Conservation (phyloP, 495 filamentous ascomycete species). For the Aspergillus leporis region DNA sequence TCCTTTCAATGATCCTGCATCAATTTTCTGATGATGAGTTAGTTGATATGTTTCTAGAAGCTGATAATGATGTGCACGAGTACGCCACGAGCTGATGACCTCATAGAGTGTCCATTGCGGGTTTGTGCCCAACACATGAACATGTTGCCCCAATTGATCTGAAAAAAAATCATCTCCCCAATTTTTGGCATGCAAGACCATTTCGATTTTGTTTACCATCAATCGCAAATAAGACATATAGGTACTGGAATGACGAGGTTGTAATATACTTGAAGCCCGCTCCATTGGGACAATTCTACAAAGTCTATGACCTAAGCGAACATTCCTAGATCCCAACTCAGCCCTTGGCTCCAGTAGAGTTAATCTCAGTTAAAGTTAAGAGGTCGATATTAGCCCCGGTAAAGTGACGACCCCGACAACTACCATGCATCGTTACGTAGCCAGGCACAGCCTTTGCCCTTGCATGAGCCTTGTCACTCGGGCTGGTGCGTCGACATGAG, state of each 20-base stretch:
- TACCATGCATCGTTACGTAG: conserved; percentile 11
- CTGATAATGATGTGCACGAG: background rate
- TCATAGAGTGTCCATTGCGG: background rate
- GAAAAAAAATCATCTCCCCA: background rate
- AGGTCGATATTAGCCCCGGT: conserved; percentile 3
- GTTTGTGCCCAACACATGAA: background rate
- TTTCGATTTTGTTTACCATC: too few relatives aligned
- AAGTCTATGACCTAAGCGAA: background rate
- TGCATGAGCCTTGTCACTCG: background rate
- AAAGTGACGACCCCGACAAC: background rate
- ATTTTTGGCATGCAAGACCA: background rate
- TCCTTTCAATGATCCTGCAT: background rate
- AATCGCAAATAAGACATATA: too few relatives aligned
- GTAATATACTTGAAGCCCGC: background rate
- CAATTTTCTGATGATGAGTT: background rate
- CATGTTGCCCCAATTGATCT: background rate
- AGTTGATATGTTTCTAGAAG: background rate
- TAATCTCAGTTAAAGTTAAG: conserved; percentile 11
- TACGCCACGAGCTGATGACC: background rate
- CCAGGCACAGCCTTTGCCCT: background rate
- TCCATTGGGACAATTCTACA: background rate
- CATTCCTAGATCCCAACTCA: background rate
- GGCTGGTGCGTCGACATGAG: background rate
- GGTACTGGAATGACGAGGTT: too few relatives aligned
- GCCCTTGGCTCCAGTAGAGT: conserved; percentile 8